A percentile compares a stretch with the other conserved stretches of the same genome.
Evolutionary conservation across 345 rosid genomes (phyloP).

Genomic region (Linum lewisii): DNA sequence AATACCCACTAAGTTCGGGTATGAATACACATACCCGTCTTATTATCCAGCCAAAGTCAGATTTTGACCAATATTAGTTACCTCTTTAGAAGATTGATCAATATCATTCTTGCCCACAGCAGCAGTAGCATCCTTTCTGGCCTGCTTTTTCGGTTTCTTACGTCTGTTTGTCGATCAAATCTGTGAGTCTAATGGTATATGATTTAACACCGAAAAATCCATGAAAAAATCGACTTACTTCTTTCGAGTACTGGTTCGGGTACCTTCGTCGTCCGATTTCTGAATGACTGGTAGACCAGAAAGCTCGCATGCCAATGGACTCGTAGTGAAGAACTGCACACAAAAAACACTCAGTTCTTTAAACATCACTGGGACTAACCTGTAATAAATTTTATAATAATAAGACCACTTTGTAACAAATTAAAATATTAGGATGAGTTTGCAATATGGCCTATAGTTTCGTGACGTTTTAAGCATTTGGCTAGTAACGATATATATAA

Average conservation of each 20-base stretch:
- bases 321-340: constrained; percentile 45
- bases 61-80: constrained; percentile 7
- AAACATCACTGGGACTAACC: too few relatives aligned
- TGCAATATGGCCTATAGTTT: too few relatives aligned
- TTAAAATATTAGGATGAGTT: too few relatives aligned
- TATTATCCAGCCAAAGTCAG: too few relatives aligned
- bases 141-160: constrained; percentile 22
- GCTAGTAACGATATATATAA: too few relatives aligned
- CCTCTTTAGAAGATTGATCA: constrained; percentile 39
- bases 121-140: constrained; percentile 2
- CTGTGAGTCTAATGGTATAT: too few relatives aligned
- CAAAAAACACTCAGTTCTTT: background rate
- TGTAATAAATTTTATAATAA: too few relatives aligned
- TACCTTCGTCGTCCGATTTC: constrained; percentile 28
- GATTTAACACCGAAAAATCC: too few relatives aligned
- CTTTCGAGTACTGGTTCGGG: constrained; percentile 17
- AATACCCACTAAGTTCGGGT: too few relatives aligned
- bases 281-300: constrained; percentile 37
- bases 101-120: constrained; percentile 17
- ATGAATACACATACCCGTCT: too few relatives aligned
- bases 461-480: too few relatives aligned
- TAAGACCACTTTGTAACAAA: too few relatives aligned
- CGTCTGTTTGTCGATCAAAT: constrained; percentile 19
- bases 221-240: constrained; percentile 18
- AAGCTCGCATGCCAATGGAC: constrained; percentile 43